Percentiles rank a stretch among this genome's conserved stretches.
Conservation (phyloP, 192 early-diverging fungal species). For the Linnemannia schmuckeri region DNA sequence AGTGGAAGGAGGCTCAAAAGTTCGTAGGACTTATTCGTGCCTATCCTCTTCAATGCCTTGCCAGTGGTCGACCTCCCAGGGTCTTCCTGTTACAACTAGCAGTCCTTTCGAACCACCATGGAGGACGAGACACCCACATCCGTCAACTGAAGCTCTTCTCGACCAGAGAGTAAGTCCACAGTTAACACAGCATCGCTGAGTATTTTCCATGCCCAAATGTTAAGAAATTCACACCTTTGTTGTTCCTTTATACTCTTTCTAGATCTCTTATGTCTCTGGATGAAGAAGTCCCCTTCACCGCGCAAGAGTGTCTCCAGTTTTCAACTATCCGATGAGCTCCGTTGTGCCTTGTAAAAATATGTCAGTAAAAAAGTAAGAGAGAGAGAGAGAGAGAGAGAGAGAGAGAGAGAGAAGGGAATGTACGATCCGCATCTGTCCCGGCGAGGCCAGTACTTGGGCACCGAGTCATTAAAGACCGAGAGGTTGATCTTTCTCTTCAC, state of each 20-base stretch:
- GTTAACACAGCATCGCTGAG: not conserved
- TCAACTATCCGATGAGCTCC: conserved; percentile 32
- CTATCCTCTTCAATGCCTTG: not conserved
- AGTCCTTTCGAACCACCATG: conserved; percentile 79
- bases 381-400: not conserved
- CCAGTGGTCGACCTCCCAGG: conserved; percentile 64
- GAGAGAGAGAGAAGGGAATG: conserved; percentile 17
- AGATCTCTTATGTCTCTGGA: conserved; percentile 45
- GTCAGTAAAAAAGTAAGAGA: conserved; percentile 3
- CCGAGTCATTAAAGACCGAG: conserved; percentile 60
- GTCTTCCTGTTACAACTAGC: conserved; percentile 78
- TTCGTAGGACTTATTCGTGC: not conserved
- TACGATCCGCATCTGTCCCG: conserved; percentile 61
- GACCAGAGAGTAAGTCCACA: conserved; percentile 64
- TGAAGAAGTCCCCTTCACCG: conserved; percentile 64
- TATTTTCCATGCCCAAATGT: not conserved
- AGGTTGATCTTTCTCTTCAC: conserved; percentile 16
- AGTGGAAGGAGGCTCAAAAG: too few species aligned
- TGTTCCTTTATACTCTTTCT: not conserved
- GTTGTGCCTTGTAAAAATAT: not conserved
- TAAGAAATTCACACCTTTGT: not conserved
- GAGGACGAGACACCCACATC: conserved; percentile 89
- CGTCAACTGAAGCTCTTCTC: conserved; percentile 79
- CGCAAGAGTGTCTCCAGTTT: conserved; percentile 62
- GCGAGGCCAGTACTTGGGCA: conserved; percentile 60